Base-by-base conservation (phyloP, 2,329 filamentous ascomycete genomes). In the Dothideomycetes sp. region DNA sequence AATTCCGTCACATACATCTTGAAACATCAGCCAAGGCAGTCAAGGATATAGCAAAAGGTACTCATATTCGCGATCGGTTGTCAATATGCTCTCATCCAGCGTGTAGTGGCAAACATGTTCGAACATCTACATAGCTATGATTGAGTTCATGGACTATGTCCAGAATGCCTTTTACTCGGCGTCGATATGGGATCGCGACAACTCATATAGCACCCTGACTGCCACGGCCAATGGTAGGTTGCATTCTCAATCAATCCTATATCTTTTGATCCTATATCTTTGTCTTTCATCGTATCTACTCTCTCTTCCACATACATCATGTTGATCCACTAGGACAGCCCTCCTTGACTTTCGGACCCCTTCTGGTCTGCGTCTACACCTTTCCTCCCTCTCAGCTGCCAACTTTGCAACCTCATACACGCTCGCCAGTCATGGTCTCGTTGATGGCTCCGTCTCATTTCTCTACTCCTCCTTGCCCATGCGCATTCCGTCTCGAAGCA, bases 141-240 rank as follows among this genome's bases (percentile, higher is more conserved):
- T 91, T 67, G 82, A 88, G 65, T 95, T 94, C 69, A 94, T 95
- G 85, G 87, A 94, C 65, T 89, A 93, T 69, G 81, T 95, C 68
- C 86, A 94, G 65, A 75, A 82, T 65, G 84, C 85, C 54, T 95
- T 94, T 66, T 84, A 86, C 61, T 73, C 83, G 58, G 81, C 83
- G 41, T 88, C 87, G 34, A 75, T 81, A 59, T 95, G 88, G 88
- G 84, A 88, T 58, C 73, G 78, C 55, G 86, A 95, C 68, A 94
- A 94, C 63, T 91, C 84, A 45, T 95, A 95, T 65, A 80, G 84
- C 50, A 77, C 81, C 48, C 69, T 95, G 54, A 94, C 87, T 51
- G 79, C 81, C 42, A 93, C 86, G 3, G 78, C 85, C 35, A 77
- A 86, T 68, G 84, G 82, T 84, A 68, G 48, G 63, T 33, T 15